A percentile compares a stretch with the other conserved stretches of the same genome.
phyloP scores from a whole-genome alignment of 257 asterid species.

The Oldenlandia corymbosa region DNA sequence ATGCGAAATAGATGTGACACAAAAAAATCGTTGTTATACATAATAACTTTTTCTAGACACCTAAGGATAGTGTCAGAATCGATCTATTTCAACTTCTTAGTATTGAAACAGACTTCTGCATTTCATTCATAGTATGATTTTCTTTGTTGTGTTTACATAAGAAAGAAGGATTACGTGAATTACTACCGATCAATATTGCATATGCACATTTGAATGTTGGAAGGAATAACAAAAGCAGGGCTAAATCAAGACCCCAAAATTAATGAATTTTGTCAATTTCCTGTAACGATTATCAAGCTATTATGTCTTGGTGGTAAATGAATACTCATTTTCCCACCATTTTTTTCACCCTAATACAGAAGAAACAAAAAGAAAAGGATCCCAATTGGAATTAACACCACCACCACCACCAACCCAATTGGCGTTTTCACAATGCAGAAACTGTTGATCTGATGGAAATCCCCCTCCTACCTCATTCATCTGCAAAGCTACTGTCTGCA shows the following conservation, averaged over 20 bases:
- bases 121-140: not conserved
- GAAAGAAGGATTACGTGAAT: not conserved
- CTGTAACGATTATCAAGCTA: not conserved
- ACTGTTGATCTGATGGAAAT: slow-evolving; percentile 36
- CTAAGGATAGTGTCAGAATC: too few species aligned
- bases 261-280: not conserved
- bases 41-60: too few species aligned
- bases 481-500: slow-evolving; percentile 9
- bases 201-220: not conserved
- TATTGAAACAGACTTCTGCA: not conserved
- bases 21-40: too few species aligned
- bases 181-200: too few species aligned
- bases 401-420: slow-evolving; percentile 35
- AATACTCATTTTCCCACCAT: not conserved
- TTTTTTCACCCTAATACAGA: slow-evolving; percentile 35
- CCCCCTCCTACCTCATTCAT: slow-evolving; percentile 32
- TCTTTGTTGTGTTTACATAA: not conserved
- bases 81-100: too few species aligned
- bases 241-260: too few species aligned
- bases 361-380: slow-evolving; percentile 50
- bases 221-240: not conserved
- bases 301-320: not conserved
- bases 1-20: too few species aligned
- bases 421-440: slow-evolving; percentile 36
- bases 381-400: slow-evolving; percentile 44